Evolutionary conservation across 371 early-diverging fungal species (phyloP).

Genomic region (Mucor circinelloides): DNA sequence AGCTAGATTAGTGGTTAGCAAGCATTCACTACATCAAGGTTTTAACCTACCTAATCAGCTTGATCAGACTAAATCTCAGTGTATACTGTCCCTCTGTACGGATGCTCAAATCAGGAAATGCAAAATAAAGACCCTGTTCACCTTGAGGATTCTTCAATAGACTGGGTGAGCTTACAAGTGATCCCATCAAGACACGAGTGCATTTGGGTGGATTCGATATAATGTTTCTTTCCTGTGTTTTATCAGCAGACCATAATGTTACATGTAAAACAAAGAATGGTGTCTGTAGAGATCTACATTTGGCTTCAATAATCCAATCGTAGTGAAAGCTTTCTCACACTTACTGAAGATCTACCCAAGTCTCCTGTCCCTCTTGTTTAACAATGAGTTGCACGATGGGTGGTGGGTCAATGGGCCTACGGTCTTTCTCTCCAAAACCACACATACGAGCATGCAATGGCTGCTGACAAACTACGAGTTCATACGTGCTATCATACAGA

Average conservation of each 20-base stretch:
- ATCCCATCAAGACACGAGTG: constrained; percentile 76
- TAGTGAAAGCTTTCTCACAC: neutral
- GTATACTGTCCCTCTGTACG: constrained; percentile 87
- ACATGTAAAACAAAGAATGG: constrained; percentile 78
- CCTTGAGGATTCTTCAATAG: constrained; percentile 73
- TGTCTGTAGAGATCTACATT: constrained; percentile 50
- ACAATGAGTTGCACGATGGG: constrained; percentile 67
- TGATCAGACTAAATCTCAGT: constrained; percentile 70
- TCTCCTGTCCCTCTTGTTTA: constrained; percentile 46
- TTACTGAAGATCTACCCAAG: constrained; percentile 52
- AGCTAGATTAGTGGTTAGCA: constrained; percentile 26
- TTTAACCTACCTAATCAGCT: constrained; percentile 39
- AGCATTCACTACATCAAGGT: neutral
- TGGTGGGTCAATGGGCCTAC: constrained; percentile 72
- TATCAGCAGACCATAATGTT: constrained; percentile 76
- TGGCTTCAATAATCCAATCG: neutral
- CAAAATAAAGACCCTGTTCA: constrained; percentile 85
- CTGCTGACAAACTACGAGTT: constrained; percentile 68
- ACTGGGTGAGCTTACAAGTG: constrained; percentile 80
- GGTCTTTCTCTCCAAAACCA: constrained; percentile 83
- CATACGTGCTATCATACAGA: constrained; percentile 43
- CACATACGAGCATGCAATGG: constrained; percentile 85
- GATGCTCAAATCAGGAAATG: constrained; percentile 89
- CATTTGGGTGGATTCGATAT: constrained; percentile 66
- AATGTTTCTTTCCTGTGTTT: constrained; percentile 57